A percentile compares a stretch with the other conserved stretches of the same genome.
These are phyloP conservation scores for Colletotrichum australisinense DNA, from an alignment of 2,329 filamentous ascomycete genomes.

Conservation along the genomic window DNA sequence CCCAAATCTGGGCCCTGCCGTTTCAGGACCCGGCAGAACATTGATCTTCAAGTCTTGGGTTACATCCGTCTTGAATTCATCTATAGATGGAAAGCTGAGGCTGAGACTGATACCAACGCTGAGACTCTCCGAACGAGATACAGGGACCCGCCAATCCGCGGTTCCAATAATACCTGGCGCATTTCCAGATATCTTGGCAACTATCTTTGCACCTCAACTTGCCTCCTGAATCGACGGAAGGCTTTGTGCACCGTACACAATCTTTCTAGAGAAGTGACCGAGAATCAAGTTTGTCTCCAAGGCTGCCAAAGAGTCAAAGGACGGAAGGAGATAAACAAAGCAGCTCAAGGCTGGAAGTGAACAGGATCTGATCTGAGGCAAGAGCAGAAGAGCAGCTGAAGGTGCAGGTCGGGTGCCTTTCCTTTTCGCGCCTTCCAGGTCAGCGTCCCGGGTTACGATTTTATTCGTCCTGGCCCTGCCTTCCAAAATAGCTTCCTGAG, in stretches of 20 bases:
- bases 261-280: neutral
- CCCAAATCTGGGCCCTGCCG: slow-evolving; percentile 3
- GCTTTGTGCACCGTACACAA: neutral
- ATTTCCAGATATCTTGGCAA: slow-evolving; percentile 27
- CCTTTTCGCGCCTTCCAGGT: neutral
- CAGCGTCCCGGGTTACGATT: neutral
- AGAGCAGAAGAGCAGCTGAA: neutral
- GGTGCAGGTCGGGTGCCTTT: slow-evolving; percentile 24
- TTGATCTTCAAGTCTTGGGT: slow-evolving; percentile 26
- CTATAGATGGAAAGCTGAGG: slow-evolving; percentile 18
- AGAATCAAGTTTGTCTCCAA: neutral
- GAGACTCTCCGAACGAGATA: slow-evolving; percentile 12
- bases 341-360: neutral
- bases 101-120: slow-evolving; percentile 30
- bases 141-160: slow-evolving; percentile 2
- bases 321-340: slow-evolving; percentile 6
- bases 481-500: neutral
- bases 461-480: neutral
- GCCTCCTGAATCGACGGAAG: slow-evolving; percentile 4
- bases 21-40: slow-evolving; percentile 22
- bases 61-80: slow-evolving; percentile 20
- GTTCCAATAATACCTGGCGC: slow-evolving; percentile 27
- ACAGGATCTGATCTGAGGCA: neutral
- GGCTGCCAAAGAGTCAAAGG: neutral
- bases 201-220: slow-evolving; percentile 9